phyloP scores from a whole-genome alignment of 305 asterid genomes.

The Fraxinus angustifolia region DNA sequence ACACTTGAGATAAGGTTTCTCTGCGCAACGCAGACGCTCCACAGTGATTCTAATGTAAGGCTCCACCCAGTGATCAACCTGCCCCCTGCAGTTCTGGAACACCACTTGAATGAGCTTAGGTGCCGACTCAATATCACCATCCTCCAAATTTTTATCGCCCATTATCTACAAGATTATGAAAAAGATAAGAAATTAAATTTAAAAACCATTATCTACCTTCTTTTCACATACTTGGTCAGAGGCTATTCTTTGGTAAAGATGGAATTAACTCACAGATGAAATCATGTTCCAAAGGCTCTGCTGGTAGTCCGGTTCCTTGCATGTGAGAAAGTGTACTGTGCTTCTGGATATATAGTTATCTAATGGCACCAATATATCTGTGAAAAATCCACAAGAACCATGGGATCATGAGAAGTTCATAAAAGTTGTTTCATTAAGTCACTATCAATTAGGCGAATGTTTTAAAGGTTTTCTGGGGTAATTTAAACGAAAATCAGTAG shows the following conservation, averaged over 20 bases:
- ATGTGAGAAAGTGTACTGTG: constrained; percentile 74
- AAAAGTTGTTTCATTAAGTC: constrained; percentile 13
- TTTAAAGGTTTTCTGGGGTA: not conserved
- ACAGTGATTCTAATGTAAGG: constrained; percentile 74
- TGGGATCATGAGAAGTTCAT: constrained; percentile 2
- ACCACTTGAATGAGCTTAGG: constrained; percentile 92
- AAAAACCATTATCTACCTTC: constrained; percentile 7
- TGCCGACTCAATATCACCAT: constrained; percentile 89
- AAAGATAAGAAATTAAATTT: not conserved
- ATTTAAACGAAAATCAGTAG: not conserved
- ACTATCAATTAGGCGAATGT: not conserved
- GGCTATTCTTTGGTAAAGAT: constrained; percentile 11
- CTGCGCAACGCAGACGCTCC: constrained; percentile 78
- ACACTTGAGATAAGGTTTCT: constrained; percentile 67
- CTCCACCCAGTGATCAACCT: constrained; percentile 97
- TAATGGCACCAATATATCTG: constrained; percentile 92
- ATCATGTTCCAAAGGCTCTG: constrained; percentile 97
- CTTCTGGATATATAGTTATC: constrained; percentile 93
- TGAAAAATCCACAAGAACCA: constrained; percentile 24
- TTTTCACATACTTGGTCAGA: not conserved
- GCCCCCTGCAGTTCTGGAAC: constrained; percentile 90
- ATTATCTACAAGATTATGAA: constrained; percentile 52
- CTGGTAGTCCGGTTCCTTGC: constrained; percentile 97
- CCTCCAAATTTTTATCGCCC: constrained; percentile 89
- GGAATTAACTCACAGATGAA: constrained; percentile 65